Evolutionary conservation across 208 protist species (phyloP).

Genomic region (Naegleria gruberi): DNA sequence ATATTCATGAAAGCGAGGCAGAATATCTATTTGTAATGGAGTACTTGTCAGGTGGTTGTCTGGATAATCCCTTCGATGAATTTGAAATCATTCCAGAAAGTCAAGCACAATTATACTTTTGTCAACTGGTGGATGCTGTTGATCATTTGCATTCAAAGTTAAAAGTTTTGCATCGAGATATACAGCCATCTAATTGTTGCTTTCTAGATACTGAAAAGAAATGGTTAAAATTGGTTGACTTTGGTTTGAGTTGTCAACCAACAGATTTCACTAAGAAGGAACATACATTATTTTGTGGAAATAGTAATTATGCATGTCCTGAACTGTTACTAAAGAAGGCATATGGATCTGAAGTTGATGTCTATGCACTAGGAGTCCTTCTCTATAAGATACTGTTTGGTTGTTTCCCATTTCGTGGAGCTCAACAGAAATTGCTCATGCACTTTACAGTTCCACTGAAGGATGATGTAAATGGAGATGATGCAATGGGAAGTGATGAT

Average conservation of each 20-base stretch:
- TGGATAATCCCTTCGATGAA: neutral
- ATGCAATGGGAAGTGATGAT: neutral
- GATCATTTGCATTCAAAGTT: neutral
- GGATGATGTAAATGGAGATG: constrained; percentile 5
- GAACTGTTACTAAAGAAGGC: neutral
- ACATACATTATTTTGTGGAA: neutral
- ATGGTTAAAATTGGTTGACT: neutral
- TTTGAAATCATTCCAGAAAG: neutral
- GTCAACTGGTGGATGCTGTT: neutral
- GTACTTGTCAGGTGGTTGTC: neutral
- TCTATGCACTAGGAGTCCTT: neutral
- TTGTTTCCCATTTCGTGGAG: neutral
- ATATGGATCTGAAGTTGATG: constrained; percentile 3
- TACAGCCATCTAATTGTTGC: constrained; percentile 5
- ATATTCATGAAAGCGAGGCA: neutral
- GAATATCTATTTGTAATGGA: neutral
- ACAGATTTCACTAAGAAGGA: neutral
- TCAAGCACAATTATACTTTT: neutral
- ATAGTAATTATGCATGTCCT: neutral
- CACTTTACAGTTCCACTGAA: constrained; percentile 3
- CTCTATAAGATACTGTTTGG: neutral
- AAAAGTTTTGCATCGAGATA: neutral
- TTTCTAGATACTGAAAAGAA: neutral
- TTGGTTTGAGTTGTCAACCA: neutral
- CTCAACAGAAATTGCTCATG: neutral